Evolutionary conservation across 1,284 basidiomycete species (phyloP).

Genomic region (Anthracocystis setariae): DNA sequence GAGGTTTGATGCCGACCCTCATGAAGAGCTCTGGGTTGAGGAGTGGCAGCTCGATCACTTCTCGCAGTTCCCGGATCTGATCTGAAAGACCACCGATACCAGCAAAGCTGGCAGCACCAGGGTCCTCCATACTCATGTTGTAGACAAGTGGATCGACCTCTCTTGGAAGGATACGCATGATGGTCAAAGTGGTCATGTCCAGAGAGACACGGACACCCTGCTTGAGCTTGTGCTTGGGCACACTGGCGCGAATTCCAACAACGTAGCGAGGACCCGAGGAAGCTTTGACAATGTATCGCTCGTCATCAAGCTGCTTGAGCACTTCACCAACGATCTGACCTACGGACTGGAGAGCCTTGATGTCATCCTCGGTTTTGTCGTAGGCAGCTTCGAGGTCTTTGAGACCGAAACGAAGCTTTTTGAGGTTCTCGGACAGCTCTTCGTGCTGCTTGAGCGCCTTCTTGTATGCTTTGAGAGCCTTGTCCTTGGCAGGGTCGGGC

Average conservation of each 20-base stretch:
- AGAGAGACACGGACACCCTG: constrained; percentile 93
- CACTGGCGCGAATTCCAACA: constrained; percentile 93
- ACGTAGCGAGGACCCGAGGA: constrained; percentile 98
- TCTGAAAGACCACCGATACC: constrained; percentile 96
- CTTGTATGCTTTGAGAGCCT: constrained; percentile 62
- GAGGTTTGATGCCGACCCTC: constrained; percentile 94
- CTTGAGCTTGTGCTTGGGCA: constrained; percentile 93
- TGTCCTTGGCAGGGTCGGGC: constrained; percentile 56
- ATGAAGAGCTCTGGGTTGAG: constrained; percentile 94
- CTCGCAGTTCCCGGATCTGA: constrained; percentile 94
- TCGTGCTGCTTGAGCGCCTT: constrained; percentile 70
- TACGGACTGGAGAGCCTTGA: constrained; percentile 98
- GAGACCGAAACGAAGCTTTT: constrained; percentile 62
- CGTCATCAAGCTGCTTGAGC: constrained; percentile 97
- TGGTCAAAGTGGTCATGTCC: constrained; percentile 98
- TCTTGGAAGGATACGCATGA: constrained; percentile 93
- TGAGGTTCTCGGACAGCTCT: constrained; percentile 66
- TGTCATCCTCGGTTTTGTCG: constrained; percentile 97
- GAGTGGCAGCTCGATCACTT: constrained; percentile 95
- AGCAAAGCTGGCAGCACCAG: constrained; percentile 92
- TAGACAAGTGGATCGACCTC: constrained; percentile 99
- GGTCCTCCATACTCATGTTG: constrained; percentile 99
- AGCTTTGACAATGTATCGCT: constrained; percentile 99
- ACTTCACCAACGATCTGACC: constrained; percentile 99
- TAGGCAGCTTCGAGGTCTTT: constrained; percentile 89